Conservation (phyloP, 2,329 filamentous ascomycete species). For the Botrytis fabae region DNA sequence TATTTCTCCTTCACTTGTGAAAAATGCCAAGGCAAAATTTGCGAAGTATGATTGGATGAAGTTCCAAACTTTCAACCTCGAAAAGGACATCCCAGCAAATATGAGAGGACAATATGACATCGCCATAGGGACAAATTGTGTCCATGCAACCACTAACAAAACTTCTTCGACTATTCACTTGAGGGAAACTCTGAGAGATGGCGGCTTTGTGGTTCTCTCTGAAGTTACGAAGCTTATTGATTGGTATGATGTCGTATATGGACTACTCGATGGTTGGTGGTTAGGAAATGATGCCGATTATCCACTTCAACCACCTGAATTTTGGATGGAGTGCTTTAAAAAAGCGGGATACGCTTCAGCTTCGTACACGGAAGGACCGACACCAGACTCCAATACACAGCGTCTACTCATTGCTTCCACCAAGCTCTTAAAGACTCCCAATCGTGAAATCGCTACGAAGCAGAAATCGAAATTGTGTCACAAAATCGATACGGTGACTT, state of each 20-base stretch:
- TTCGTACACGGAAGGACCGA: slow-evolving; percentile 29
- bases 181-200: slow-evolving; percentile 24
- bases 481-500: neutral
- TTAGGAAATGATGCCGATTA: slow-evolving; percentile 14
- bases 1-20: slow-evolving; percentile 41
- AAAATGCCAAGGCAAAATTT: slow-evolving; percentile 31
- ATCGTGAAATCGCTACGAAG: neutral
- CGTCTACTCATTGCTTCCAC: slow-evolving; percentile 16
- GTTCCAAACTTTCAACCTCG: slow-evolving; percentile 30
- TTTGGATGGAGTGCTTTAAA: slow-evolving; percentile 27
- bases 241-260: slow-evolving; percentile 37
- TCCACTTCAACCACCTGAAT: slow-evolving; percentile 28
- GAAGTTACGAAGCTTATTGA: slow-evolving; percentile 33
- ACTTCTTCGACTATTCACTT: slow-evolving; percentile 24
- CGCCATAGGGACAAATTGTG: slow-evolving; percentile 33
- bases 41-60: slow-evolving; percentile 33
- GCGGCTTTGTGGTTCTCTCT: slow-evolving; percentile 31
- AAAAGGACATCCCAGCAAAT: slow-evolving; percentile 26
- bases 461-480: neutral
- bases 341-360: slow-evolving; percentile 25
- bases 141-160: slow-evolving; percentile 35
- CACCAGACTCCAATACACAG: slow-evolving; percentile 24
- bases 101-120: slow-evolving; percentile 28
- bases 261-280: slow-evolving; percentile 40
- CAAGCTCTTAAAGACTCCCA: neutral